phyloP scores from a whole-genome alignment of 1,139 yeast species.

The Debaryomyces fabryi region DNA sequence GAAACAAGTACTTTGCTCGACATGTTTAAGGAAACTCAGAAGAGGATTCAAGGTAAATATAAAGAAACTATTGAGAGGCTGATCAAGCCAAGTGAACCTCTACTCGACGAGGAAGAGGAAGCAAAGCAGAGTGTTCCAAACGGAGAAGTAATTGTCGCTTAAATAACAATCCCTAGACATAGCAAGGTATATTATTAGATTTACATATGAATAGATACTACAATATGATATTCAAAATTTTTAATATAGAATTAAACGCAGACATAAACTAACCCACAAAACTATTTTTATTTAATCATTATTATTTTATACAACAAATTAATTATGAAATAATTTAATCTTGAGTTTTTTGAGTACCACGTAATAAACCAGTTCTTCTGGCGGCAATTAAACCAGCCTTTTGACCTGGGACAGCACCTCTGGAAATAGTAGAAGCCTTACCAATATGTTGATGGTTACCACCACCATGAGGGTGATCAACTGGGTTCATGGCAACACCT shows the following conservation, averaged over 20 bases:
- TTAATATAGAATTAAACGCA: slow-evolving; percentile 5
- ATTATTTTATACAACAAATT: slow-evolving; percentile 16
- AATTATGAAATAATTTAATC: slow-evolving; percentile 45
- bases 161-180: too few species aligned
- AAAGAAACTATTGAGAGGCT: slow-evolving; percentile 2
- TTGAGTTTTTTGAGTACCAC: slow-evolving; percentile 99
- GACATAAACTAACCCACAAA: slow-evolving; percentile 9
- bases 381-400: slow-evolving; percentile 99
- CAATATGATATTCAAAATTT: background rate
- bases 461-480: slow-evolving; percentile 99
- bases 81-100: background rate
- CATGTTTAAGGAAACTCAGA: slow-evolving; percentile 4
- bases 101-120: background rate
- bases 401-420: slow-evolving; percentile 99
- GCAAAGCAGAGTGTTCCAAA: background rate
- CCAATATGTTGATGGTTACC: slow-evolving; percentile 99
- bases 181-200: background rate
- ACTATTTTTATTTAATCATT: slow-evolving; percentile 15
- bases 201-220: background rate
- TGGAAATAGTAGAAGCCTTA: slow-evolving; percentile 99
- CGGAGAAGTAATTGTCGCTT: background rate
- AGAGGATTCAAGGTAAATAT: slow-evolving; percentile 3
- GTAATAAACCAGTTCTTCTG: slow-evolving; percentile 99
- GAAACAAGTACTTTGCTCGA: slow-evolving; percentile 4
- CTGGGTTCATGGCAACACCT: slow-evolving; percentile 99